Conservation (phyloP, 2,329 filamentous ascomycete species). For the Colletotrichum sidae region DNA sequence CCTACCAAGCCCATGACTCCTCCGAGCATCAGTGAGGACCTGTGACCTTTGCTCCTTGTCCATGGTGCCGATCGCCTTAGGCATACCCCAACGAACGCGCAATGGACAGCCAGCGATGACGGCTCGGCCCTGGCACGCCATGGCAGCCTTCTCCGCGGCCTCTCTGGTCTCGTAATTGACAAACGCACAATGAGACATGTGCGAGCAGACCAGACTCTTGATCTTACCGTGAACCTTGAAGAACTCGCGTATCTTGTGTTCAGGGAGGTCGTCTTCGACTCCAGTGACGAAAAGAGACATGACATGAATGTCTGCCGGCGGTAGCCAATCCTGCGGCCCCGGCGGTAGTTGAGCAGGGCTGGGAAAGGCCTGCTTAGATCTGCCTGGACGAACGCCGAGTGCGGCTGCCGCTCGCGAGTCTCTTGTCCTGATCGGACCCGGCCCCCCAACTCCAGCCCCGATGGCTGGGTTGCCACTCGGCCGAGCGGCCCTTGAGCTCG, state of each 20-base stretch:
- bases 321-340: conserved; percentile 85
- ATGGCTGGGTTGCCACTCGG: conserved; percentile 59
- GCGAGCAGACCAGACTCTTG: conserved; percentile 92
- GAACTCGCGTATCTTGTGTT: conserved; percentile 89
- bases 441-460: conserved; percentile 70
- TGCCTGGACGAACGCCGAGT: conserved; percentile 61
- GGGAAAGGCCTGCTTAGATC: conserved; percentile 71
- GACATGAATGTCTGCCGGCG: conserved; percentile 85
- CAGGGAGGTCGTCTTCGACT: conserved; percentile 94
- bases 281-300: conserved; percentile 96
- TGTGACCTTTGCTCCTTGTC: conserved; percentile 85
- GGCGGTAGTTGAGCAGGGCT: conserved; percentile 81
- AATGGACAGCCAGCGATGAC: conserved; percentile 92
- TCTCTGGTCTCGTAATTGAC: conserved; percentile 91
- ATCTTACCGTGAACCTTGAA: conserved; percentile 92
- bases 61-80: conserved; percentile 91
- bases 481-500: conserved; percentile 34
- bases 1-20: conserved; percentile 53
- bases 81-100: conserved; percentile 90
- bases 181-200: conserved; percentile 97
- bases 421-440: conserved; percentile 83
- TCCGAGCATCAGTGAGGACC: conserved; percentile 79
- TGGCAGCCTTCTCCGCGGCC: conserved; percentile 86
- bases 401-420: conserved; percentile 67
- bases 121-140: conserved; percentile 86